Conservation (phyloP, 1,284 basidiomycete species). For the Ustilago sp. region DNA sequence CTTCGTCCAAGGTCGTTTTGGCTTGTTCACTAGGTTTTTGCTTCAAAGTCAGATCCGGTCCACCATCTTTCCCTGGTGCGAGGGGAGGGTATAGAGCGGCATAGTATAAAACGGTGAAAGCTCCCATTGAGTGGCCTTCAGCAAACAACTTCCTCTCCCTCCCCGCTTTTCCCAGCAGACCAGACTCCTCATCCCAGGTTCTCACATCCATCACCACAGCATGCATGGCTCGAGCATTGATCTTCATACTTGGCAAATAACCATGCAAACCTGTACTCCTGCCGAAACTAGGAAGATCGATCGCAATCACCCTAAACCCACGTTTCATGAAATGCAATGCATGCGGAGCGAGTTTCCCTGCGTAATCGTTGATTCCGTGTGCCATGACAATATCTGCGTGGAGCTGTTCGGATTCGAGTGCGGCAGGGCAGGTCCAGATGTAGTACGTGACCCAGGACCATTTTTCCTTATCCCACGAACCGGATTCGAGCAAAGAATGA, state of each 20-base stretch:
- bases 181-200: constrained; percentile 47
- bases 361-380: constrained; percentile 68
- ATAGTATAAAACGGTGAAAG: constrained; percentile 70
- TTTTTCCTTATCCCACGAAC: constrained; percentile 42
- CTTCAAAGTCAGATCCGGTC: constrained; percentile 39
- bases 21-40: constrained; percentile 41
- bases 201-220: constrained; percentile 71
- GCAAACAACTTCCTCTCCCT: constrained; percentile 67
- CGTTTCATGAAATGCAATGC: constrained; percentile 71
- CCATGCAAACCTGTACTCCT: constrained; percentile 71
- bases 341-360: constrained; percentile 70
- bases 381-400: constrained; percentile 61
- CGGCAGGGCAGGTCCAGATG: constrained; percentile 57
- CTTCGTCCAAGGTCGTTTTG: constrained; percentile 25
- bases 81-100: constrained; percentile 64
- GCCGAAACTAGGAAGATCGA: constrained; percentile 73
- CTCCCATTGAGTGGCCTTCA: constrained; percentile 71
- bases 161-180: constrained; percentile 25
- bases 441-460: constrained; percentile 62
- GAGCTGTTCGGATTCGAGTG: constrained; percentile 43
- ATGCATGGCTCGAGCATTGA: constrained; percentile 71
- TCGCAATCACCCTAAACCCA: constrained; percentile 72
- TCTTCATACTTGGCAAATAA: constrained; percentile 70
- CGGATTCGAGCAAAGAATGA: constrained; percentile 44
- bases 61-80: constrained; percentile 32